Base-by-base conservation (phyloP, 139 green algal species). In the Chlamydomonas eustigma region DNA sequence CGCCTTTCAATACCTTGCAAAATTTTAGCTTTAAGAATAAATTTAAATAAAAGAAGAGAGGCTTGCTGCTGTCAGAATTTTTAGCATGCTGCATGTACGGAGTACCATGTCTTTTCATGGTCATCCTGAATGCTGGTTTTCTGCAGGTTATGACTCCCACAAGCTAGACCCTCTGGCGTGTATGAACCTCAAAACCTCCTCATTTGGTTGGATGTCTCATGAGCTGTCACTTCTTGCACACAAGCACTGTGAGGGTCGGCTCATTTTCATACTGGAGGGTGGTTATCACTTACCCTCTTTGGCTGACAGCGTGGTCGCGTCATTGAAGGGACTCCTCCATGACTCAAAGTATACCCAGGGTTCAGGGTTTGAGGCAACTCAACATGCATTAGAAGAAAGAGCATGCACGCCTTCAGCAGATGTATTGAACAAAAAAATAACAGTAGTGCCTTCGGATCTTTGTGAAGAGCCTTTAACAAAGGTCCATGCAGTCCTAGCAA, bases 201-300 rank as follows among this genome's bases (percentile, higher is more conserved):
- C 91, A 1, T 98, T 92, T 77, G 83, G 95, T 77, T 82, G 75
- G 44, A 74, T 97, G 71, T 71, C 44, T 31, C 37, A n/a, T 12
- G n/a, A 82, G 70, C 70, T 87, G 50, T 58, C 39, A 4, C 24
- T 18, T 4, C 24, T 71, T 32, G 33, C 69, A 8, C 12, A 37
- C 5, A 37, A 4, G 28, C 52, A 51, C 8, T 73, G 74, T 71
- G 74, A 6, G 2, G 74, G 58, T 6, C 58, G 88, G 37, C 68
- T 91, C n/a, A 77, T 97, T 12, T 88, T 96, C 18, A 77, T 98
- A 3, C 66, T 98, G 12, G 94, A 98, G 66, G 94, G 94, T 0
- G 94, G 94, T 1, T 98, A 97, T 70, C 64, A 96, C 73, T 32
- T 87, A 18, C 35, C 86, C 30, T 88, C 87, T 1, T 81, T 98